Evolutionary conservation across 331 rosid species (phyloP).

Genomic region (Saraca asoca): DNA sequence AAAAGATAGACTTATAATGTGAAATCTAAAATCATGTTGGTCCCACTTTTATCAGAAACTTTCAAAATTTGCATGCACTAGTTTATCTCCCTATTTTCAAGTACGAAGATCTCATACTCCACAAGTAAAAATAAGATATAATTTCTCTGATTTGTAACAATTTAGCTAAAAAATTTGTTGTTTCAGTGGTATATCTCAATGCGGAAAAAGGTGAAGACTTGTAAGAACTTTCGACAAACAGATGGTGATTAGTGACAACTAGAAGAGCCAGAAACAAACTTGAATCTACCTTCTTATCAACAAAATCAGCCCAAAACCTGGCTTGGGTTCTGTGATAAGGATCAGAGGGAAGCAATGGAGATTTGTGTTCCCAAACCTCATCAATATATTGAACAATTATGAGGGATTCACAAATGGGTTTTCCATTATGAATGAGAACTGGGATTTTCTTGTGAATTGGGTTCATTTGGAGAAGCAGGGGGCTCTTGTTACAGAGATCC

Average conservation of each 20-base stretch:
- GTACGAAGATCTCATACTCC: too few species aligned
- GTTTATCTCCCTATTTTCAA: too few species aligned
- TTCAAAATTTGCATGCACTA: too few species aligned
- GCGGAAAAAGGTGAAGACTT: neutral
- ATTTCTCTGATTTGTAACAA: too few species aligned
- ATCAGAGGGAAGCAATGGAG: conserved; percentile 38
- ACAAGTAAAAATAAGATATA: too few species aligned
- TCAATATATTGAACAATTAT: conserved; percentile 41
- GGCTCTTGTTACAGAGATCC: conserved; percentile 32
- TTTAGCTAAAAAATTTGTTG: too few species aligned
- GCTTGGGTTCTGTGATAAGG: conserved; percentile 33
- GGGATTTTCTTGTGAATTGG: conserved; percentile 47
- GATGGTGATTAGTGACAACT: neutral
- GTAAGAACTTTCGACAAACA: neutral
- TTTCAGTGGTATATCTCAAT: too few species aligned
- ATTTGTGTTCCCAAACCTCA: conserved; percentile 35
- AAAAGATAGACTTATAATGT: too few species aligned
- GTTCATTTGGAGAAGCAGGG: conserved; percentile 32
- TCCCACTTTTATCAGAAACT: too few species aligned
- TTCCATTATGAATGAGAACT: conserved; percentile 43
- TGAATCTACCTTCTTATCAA: conserved; percentile 35
- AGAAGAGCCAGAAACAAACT: too few species aligned
- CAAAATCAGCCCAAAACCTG: conserved; percentile 38
- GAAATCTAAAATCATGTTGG: too few species aligned
- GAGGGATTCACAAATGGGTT: conserved; percentile 41